Evolutionary conservation across 192 early-diverging fungal species (phyloP), one percentile per base, ranked within the genome.

Genomic region (Coemansia pectinata): DNA sequence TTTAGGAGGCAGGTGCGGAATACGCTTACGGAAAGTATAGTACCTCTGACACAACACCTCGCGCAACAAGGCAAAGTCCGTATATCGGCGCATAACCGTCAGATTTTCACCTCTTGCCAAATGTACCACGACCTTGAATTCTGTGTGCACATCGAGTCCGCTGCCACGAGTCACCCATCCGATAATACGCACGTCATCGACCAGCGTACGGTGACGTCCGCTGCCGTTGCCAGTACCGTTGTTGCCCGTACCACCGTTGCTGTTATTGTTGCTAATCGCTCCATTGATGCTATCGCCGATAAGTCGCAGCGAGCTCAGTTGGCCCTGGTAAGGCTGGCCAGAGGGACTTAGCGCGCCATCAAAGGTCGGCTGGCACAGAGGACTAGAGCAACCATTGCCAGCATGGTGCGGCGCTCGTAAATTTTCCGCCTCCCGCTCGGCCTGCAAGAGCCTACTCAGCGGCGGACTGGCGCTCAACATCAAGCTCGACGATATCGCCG

Each of bases 131-230:
- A 81, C 72, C 52, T 85, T 80, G 62, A 80, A 77, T 36, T 80
- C 83, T 0, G 78, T 76, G n/a, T 78, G 81, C 60, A 84, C 72
- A 29, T 82, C 79, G 39, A 82, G 66, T 1, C 79, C 74, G 21
- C 79, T 66, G n/a, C 79, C 79, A 7, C 66, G 62, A 3, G 79
- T 82, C 25, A 66, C 71, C 79, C 79, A 82, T 1, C 79, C 79
- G 29, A 82, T 73, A 27, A 82, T 77, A 9, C 79, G 79, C 71
- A 82, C 79, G 39, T 82, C 79, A 52, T 82, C 72, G 34, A 66
- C 74, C 36, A 75, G 27, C 5, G 79, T 81, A 8, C 60, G 57
- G 34, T 63, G 59, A 3, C 70, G 65, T 5, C 57, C 34, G 25
- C 25, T 31, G 7, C n/a, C n/a, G 17, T 33, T 45, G 44, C 47